Conservation (phyloP, 2,329 filamentous ascomycete species). For the Monilinia laxa region DNA sequence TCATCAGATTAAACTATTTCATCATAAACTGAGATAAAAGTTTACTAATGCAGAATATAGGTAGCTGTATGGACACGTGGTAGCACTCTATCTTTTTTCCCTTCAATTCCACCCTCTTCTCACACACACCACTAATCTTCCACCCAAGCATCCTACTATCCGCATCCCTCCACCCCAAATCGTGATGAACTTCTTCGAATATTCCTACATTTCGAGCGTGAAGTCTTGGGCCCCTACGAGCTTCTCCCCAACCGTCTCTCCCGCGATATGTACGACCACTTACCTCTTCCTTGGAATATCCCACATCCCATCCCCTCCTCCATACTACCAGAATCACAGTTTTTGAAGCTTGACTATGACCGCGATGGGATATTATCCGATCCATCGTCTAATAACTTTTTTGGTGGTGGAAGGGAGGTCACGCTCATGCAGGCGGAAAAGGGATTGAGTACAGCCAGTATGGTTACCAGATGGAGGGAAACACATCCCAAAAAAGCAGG, state of each 20-base stretch:
- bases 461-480: constrained; percentile 44
- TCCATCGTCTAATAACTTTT: constrained; percentile 33
- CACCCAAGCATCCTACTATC: constrained; percentile 3
- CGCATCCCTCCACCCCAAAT: constrained; percentile 43
- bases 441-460: constrained; percentile 41
- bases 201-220: constrained; percentile 42
- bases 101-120: background rate
- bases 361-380: constrained; percentile 37
- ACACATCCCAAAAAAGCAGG: constrained; percentile 42
- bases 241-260: constrained; percentile 43
- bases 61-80: constrained; percentile 11
- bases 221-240: constrained; percentile 43
- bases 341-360: constrained; percentile 43
- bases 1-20: too few relatives aligned
- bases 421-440: constrained; percentile 33
- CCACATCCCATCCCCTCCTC: constrained; percentile 29
- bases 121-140: background rate
- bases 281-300: constrained; percentile 48
- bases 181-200: constrained; percentile 41
- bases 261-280: constrained; percentile 43
- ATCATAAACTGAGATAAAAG: background rate
- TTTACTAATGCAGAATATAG: background rate
- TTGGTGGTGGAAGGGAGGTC: constrained; percentile 30
- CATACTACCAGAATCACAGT: constrained; percentile 40
- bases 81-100: background rate